Evolutionary conservation across 208 protist species (phyloP), one percentile per base, ranked within the genome.

Genomic region (Leishmania guyanensis): DNA sequence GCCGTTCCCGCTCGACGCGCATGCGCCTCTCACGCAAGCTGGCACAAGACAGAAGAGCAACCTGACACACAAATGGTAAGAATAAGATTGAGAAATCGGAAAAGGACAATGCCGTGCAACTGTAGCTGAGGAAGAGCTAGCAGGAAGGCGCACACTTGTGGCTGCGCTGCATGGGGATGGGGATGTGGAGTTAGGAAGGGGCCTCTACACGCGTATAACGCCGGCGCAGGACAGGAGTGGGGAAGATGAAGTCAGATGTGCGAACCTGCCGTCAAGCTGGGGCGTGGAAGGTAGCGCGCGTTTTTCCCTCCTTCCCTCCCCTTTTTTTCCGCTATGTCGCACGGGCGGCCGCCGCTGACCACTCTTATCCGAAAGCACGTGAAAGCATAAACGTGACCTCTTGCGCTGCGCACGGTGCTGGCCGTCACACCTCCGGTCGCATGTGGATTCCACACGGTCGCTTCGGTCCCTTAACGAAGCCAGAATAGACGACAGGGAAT

Each of bases 181-280:
- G 10, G 69, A n/a, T 3, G 26, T 53, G 10, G 20, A 29, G 65
- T 58, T 22, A 72, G 43, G 43, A 9, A n/a, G 20, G 36, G 20
- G 5, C 36, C 66, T 29, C 29, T 54, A 39, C 43, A 84, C 22
- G 48, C 29, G 69, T 64, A 78, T 65, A 77, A 48, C n/a, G 16
- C 26, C 62, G 70, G 48, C 29, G 33, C 54, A 29, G 10, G 36
- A 72, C 9, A 29, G 39, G 66, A 54, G n/a, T 48, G 46, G 3
- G 69, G 51, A 77, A 87, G 51, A 76, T 62, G 46, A 33, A 73
- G 75, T 78, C n/a, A 72, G 77, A 26, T 22, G 75, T 17, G 72
- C 36, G 16, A 54, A 29, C 22, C 16, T 26, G 29, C 8, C 12
- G 62, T 64, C 33, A 3, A 53, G n/a, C 29, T 29, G 43, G 33